Base-by-base conservation (phyloP, 192 early-diverging fungal genomes). In the Mortierella antarctica region DNA sequence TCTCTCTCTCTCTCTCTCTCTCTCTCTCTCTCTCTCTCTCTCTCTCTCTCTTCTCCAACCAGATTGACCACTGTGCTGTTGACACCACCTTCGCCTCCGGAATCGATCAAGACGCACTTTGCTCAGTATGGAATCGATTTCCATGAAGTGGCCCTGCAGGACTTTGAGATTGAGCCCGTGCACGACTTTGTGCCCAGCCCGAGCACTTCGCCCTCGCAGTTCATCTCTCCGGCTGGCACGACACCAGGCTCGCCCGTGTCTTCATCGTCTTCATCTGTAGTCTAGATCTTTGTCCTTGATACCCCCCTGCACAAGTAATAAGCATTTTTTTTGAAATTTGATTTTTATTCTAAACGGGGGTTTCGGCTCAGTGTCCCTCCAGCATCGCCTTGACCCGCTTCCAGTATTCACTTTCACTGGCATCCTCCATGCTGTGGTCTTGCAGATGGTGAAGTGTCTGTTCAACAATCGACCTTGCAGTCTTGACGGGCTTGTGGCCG, bases 71-170 rank as follows among this genome's bases (percentile, higher is more conserved):
- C 80, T 10, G 72, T 82, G 5, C n/a, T 82, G 55, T 50, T 82
- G 47, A 82, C 80, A 5, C 80, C 80, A 4, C 80, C 80, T 45
- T 73, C 80, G 15, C 77, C 77, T 41, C 55, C 77, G 8, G 77
- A 72, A 18, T 71, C 69, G 54, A 80, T 80, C 65, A 80, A 80
- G 65, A 64, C 77, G n/a, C 77, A 80, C 46, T 80, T 80, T 57
- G 65, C 65, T 0, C 64, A 72, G 57, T 80, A 80, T 11, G 77
- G 77, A 7, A 80, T 80, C 46, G 49, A 80, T 18, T 80, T 80
- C 20, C 47, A 80, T 18, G 77, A 80, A 18, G 65, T 61, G 1
- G 54, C 70, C 6, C 48, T 80, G 20, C 44, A 72, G 53, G 77
- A 80, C 31, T 80, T 80, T 52, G 77, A 80, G 39, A 80, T 80